Conservation (phyloP, 108 stramenopile species). For the Conticribra guillardii region DNA sequence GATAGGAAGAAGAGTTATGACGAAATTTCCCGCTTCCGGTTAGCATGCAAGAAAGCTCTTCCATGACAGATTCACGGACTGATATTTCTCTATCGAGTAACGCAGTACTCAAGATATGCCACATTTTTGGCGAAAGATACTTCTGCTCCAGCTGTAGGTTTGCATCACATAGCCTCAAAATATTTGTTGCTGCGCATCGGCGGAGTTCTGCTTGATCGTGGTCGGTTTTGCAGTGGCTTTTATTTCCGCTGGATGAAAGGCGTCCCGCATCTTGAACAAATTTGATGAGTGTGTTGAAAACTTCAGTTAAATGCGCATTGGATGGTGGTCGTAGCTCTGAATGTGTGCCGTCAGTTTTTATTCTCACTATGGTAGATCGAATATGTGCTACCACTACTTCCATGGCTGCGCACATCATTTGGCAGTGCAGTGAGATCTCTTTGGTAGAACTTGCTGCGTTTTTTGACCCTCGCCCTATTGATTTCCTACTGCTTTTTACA, state of each 20-base stretch:
- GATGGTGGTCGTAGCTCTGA: conserved; percentile 35
- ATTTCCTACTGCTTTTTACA: conserved; percentile 19
- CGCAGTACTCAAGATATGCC: conserved; percentile 61
- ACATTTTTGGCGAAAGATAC: conserved; percentile 61
- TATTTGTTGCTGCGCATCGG: conserved; percentile 72
- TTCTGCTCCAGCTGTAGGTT: conserved; percentile 61
- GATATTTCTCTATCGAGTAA: conserved; percentile 66
- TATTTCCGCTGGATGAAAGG: conserved; percentile 59
- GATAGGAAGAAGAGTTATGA: conserved; percentile 26
- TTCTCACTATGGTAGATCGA: conserved; percentile 54
- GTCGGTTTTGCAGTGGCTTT: conserved; percentile 44
- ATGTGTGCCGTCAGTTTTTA: conserved; percentile 19
- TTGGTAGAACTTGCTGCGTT: conserved; percentile 21
- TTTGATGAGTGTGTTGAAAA: conserved; percentile 51
- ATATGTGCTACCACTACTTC: conserved; percentile 75
- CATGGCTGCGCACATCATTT: conserved; percentile 72
- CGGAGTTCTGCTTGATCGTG: conserved; percentile 69
- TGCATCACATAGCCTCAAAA: conserved; percentile 80
- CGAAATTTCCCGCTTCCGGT: conserved; percentile 68
- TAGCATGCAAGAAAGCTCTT: conserved; percentile 72
- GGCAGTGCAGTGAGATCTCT: conserved; percentile 58
- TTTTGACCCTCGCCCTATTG: conserved; percentile 18
- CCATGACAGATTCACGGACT: conserved; percentile 66
- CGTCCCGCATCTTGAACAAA: conserved; percentile 62
- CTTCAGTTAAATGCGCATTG: conserved; percentile 34